phyloP scores from a whole-genome alignment of 2,329 filamentous ascomycete genomes.

The Zalaria sp. region DNA sequence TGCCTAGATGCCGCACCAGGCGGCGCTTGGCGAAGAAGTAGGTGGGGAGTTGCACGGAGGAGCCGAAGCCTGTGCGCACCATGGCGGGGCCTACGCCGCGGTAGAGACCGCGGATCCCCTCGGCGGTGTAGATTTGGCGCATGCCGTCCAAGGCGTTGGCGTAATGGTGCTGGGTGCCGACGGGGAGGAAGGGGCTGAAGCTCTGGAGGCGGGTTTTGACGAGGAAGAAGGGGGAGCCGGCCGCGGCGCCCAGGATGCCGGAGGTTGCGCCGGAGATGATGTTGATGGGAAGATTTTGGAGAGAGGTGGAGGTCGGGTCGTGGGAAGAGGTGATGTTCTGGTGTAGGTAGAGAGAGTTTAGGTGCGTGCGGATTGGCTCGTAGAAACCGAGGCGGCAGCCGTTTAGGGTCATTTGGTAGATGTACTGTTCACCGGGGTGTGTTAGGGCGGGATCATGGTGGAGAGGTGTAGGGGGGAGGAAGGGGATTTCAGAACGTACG shows the following conservation, averaged over 20 bases:
- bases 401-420: slow-evolving; percentile 94
- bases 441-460: too few species aligned
- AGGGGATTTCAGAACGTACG: too few species aligned
- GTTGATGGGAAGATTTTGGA: slow-evolving; percentile 80
- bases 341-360: slow-evolving; percentile 38
- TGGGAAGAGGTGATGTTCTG: slow-evolving; percentile 48
- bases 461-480: too few species aligned
- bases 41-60: slow-evolving; percentile 88
- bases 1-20: slow-evolving; percentile 65
- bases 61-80: slow-evolving; percentile 91
- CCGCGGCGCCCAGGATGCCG: slow-evolving; percentile 81
- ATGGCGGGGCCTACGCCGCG: slow-evolving; percentile 84
- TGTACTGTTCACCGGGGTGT: too few species aligned
- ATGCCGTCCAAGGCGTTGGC: slow-evolving; percentile 74
- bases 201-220: slow-evolving; percentile 94
- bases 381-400: slow-evolving; percentile 96
- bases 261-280: slow-evolving; percentile 84
- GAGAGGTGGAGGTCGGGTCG: slow-evolving; percentile 18
- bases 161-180: slow-evolving; percentile 94
- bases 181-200: slow-evolving; percentile 80
- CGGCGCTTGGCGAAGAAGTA: slow-evolving; percentile 95
- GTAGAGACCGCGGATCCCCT: slow-evolving; percentile 74
- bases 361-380: slow-evolving; percentile 68
- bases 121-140: slow-evolving; percentile 58
- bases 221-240: slow-evolving; percentile 91